phyloP scores from a whole-genome alignment of 2,329 filamentous ascomycete species.

The Pseudovirgaria hyperparasitica region DNA sequence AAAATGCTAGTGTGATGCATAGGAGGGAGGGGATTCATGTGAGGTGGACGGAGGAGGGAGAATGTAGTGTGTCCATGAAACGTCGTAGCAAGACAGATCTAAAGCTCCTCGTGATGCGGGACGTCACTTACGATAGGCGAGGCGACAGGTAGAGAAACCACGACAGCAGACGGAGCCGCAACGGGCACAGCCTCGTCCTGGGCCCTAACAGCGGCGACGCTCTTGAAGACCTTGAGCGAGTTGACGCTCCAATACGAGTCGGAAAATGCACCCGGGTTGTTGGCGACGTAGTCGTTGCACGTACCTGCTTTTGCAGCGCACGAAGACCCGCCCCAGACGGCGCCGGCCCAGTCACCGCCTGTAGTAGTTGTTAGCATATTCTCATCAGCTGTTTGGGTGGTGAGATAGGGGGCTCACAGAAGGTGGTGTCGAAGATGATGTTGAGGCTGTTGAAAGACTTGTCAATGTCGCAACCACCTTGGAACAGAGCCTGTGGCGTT shows the following conservation, averaged over 20 bases:
- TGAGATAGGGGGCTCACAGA: conserved; percentile 40
- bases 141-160: too few species aligned
- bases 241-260: conserved; percentile 65
- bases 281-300: conserved; percentile 60
- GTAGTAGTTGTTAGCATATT: conserved; percentile 8
- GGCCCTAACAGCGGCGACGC: too few species aligned
- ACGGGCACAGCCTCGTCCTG: too few species aligned
- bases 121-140: too few species aligned
- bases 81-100: too few species aligned
- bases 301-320: conserved; percentile 49
- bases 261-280: conserved; percentile 56
- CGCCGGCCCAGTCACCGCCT: conserved; percentile 66
- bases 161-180: too few species aligned
- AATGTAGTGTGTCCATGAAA: too few species aligned
- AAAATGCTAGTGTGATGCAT: too few species aligned
- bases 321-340: conserved; percentile 48
- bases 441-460: conserved; percentile 57
- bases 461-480: conserved; percentile 58
- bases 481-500: conserved; percentile 54
- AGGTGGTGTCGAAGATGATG: conserved; percentile 70
- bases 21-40: too few species aligned
- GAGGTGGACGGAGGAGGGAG: too few species aligned
- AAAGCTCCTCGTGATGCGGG: too few species aligned
- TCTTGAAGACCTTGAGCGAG: conserved; percentile 27
- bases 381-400: conserved; percentile 2